phyloP scores from a whole-genome alignment of 495 filamentous ascomycete species.

The Trichoderma virens region DNA sequence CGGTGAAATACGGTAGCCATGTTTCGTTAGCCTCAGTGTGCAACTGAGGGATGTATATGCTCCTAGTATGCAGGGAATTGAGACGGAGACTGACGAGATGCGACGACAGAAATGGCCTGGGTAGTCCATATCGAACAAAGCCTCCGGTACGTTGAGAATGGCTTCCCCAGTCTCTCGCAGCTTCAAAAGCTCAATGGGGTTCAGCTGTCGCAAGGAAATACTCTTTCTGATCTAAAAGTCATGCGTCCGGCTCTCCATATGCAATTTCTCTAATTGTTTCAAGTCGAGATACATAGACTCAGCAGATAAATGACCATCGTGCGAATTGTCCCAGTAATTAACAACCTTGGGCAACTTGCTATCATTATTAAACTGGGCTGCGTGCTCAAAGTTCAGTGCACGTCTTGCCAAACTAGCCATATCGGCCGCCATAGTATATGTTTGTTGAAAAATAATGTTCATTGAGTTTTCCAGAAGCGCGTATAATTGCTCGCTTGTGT shows the following conservation, averaged over 20 bases:
- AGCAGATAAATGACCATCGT: too few relatives aligned
- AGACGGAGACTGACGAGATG: too few relatives aligned
- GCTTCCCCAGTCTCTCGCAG: slow-evolving; percentile 19
- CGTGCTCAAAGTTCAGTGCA: too few relatives aligned
- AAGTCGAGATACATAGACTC: slow-evolving; percentile 21
- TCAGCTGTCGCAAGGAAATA: slow-evolving; percentile 25
- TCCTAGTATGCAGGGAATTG: too few relatives aligned
- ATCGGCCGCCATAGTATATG: not conserved
- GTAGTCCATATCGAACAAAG: slow-evolving; percentile 35
- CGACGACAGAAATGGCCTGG: too few relatives aligned
- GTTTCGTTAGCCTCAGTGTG: too few relatives aligned
- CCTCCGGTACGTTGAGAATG: slow-evolving; percentile 23
- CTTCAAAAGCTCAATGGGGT: slow-evolving; percentile 21
- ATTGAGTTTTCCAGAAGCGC: not conserved
- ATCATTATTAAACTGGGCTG: too few relatives aligned
- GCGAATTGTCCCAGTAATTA: too few relatives aligned
- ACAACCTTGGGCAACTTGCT: too few relatives aligned
- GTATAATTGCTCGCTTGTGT: not conserved
- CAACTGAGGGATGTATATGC: too few relatives aligned
- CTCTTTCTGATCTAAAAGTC: slow-evolving; percentile 32
- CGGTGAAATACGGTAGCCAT: too few relatives aligned
- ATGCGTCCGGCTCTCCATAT: not conserved
- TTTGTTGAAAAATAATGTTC: not conserved
- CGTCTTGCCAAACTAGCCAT: not conserved
- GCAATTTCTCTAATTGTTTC: not conserved